Percentiles rank a stretch among this genome's conserved stretches.
Conservation (phyloP, 148 eudicot species). For the Rhododendron williamsianum region DNA sequence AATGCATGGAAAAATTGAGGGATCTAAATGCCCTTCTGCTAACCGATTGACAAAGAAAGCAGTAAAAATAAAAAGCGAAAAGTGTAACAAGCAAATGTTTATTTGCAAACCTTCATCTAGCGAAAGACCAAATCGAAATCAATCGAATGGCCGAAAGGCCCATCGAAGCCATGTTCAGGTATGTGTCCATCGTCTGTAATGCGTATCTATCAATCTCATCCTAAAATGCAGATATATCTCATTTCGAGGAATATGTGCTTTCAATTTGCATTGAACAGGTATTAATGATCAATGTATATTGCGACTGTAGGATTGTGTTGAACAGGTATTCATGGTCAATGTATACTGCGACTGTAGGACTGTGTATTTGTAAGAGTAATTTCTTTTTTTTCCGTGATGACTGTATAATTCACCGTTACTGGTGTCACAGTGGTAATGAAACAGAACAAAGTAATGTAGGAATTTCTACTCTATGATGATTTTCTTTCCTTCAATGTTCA, state of each 20-base stretch:
- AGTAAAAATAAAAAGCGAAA: background rate
- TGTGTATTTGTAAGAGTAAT: background rate
- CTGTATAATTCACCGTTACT: background rate
- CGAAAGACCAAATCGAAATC: background rate
- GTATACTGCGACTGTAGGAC: background rate
- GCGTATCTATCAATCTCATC: background rate
- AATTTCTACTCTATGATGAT: background rate
- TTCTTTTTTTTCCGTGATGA: background rate
- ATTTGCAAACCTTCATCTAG: background rate
- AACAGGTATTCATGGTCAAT: background rate
- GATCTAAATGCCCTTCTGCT: background rate
- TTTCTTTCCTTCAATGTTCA: background rate
- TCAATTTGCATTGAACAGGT: background rate
- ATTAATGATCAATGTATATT: background rate
- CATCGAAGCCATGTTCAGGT: slow-evolving; percentile 1
- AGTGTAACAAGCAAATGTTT: background rate
- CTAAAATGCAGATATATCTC: background rate
- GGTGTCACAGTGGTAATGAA: background rate
- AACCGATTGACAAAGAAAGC: background rate
- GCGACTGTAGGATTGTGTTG: background rate
- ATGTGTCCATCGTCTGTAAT: background rate
- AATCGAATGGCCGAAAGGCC: background rate
- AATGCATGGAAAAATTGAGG: background rate
- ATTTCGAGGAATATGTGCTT: background rate
- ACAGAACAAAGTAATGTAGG: background rate